Evolutionary conservation across 805 yeast species (phyloP).

Genomic region (Ogataea nitratoaversa): DNA sequence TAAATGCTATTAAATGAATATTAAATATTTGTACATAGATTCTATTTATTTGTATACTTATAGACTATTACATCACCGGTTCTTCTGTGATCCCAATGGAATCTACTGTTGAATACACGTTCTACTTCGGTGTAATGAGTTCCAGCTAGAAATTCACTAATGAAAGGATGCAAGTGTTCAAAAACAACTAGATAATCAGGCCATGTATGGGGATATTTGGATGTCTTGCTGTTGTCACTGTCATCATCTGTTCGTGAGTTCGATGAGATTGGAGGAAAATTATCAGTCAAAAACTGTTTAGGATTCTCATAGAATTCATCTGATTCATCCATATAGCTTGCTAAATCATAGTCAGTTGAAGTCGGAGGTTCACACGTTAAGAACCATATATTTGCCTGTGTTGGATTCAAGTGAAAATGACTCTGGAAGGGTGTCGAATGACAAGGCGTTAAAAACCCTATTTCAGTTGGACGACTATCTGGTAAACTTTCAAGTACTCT

Average conservation of each 20-base stretch:
- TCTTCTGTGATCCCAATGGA: conserved; percentile 85
- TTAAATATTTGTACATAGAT: not conserved
- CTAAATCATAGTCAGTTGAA: conserved; percentile 26
- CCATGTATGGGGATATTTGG: conserved; percentile 45
- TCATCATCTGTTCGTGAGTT: not conserved
- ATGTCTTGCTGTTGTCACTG: conserved; percentile 4
- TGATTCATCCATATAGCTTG: conserved; percentile 74
- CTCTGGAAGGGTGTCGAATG: conserved; percentile 97
- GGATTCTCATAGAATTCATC: conserved; percentile 77
- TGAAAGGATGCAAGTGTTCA: conserved; percentile 50
- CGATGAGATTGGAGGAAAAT: conserved; percentile 40
- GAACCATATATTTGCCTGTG: conserved; percentile 57
- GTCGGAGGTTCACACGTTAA: conserved; percentile 89
- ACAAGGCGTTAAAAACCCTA: conserved; percentile 91
- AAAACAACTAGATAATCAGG: conserved; percentile 74
- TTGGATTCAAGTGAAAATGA: conserved; percentile 56
- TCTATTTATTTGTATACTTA: conserved; percentile 4
- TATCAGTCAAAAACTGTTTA: conserved; percentile 42
- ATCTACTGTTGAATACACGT: conserved; percentile 70
- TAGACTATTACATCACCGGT: conserved; percentile 74
- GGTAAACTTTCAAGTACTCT: conserved; percentile 9
- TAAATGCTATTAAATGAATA: too few relatives aligned
- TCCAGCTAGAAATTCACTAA: conserved; percentile 33
- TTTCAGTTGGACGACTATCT: conserved; percentile 37
- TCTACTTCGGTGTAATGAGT: conserved; percentile 41